These are phyloP conservation scores for Eragrostis curvula DNA, from an alignment of 176 grass and related monocot genomes.

Conservation along the genomic window DNA sequence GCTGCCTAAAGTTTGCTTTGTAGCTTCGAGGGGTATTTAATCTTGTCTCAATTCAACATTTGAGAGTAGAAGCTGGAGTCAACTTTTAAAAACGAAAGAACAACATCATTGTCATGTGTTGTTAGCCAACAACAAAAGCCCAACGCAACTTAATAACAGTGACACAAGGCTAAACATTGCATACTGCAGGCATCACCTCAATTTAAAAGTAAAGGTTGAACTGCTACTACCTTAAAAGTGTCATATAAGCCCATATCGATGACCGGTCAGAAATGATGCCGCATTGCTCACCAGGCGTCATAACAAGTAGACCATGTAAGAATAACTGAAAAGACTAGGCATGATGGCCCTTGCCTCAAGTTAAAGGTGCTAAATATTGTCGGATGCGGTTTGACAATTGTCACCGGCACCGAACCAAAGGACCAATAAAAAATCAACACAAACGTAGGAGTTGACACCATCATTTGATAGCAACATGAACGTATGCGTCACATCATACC, in stretches of 20 bases:
- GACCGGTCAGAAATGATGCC: neutral
- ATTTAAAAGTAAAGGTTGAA: neutral
- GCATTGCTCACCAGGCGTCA: neutral
- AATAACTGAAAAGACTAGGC: neutral
- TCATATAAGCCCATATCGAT: neutral
- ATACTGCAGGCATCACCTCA: neutral
- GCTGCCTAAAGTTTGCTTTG: neutral
- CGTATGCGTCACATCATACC: neutral
- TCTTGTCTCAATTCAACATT: neutral
- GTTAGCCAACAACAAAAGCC: neutral
- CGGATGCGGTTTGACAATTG: neutral
- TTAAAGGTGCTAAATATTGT: neutral
- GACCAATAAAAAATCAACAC: constrained; percentile 11
- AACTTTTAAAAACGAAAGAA: neutral
- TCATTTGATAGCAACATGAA: constrained; percentile 10
- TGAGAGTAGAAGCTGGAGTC: neutral
- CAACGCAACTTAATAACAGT: neutral
- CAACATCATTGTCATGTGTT: neutral
- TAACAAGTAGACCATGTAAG: neutral
- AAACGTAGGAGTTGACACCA: neutral
- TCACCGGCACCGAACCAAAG: neutral
- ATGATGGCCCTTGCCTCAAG: neutral
- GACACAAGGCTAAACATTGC: neutral
- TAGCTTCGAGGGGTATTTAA: neutral
- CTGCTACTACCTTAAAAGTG: neutral